Base-by-base conservation (phyloP, 495 filamentous ascomycete genomes). In the Penicillium pancosmium region DNA sequence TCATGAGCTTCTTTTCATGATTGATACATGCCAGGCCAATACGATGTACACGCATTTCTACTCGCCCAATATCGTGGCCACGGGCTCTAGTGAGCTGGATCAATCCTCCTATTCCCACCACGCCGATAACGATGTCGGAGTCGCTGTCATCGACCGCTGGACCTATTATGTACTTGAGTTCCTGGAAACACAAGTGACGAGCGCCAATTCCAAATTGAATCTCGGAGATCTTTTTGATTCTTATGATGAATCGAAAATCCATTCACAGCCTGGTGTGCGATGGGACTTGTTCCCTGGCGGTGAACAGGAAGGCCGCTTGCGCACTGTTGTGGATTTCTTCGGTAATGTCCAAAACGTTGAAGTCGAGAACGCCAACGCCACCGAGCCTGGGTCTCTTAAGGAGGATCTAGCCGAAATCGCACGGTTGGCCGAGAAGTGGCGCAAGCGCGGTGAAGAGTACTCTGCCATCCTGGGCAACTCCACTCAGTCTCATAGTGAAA, bases 131-230 rank as follows among this genome's bases (percentile, higher is more conserved):
- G 94, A 98, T 68, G 90, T 98, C 35, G 94, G 94, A 18, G 95
- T 98, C 10, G 94, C 94, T 18, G 94, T 98, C 52, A 98, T 98
- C 64, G 94, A 98, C 73, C 88, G 94, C 12, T 98, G 94, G 80
- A 98, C 94, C 6, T 98, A 98, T 75, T 98, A 96, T 73, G 96
- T 96, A 66, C 89, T 98, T 50, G 94, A 98, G 65, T 98, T 97
- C 72, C 83, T 98, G 15, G 94, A 98, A 71, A 90, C 86, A 2
- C 88, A 96, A 68, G 91, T 97, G 51, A 87, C 86, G 34, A 90
- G 91, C 54, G 84, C 89, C 27, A 87, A 83, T 64, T 89, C 84
- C 59, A 95, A 97, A 68, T 83, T 90, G 75, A 96, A 89, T 0
- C 73, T 98, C 41, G 95, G 92, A 51, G 91, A 98, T 66, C 77